phyloP scores from a whole-genome alignment of 192 early-diverging fungal species.

The Chytriomyces sp. region DNA sequence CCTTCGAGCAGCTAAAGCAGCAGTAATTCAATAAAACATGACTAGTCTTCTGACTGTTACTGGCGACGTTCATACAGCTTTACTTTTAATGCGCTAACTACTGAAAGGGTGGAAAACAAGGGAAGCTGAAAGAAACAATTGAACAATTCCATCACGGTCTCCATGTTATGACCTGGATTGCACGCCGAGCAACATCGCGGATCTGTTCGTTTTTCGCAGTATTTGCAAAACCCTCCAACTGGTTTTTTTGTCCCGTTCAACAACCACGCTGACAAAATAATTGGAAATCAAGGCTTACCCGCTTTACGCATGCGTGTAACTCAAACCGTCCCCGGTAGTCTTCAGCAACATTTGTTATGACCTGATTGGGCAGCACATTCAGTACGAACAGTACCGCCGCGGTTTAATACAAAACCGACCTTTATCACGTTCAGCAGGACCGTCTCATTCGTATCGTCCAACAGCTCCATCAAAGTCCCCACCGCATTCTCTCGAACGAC shows the following conservation, averaged over 20 bases:
- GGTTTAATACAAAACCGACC: slow-evolving; percentile 8
- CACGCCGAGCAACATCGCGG: slow-evolving; percentile 50
- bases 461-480: slow-evolving; percentile 42
- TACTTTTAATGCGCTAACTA: no score
- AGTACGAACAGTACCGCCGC: background rate
- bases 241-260: background rate
- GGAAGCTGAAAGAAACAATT: no score
- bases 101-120: no score
- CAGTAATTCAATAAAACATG: background rate
- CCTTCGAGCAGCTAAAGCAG: slow-evolving; percentile 32
- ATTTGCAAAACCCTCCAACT: slow-evolving; percentile 46
- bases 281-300: slow-evolving; percentile 36
- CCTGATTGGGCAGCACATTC: slow-evolving; percentile 14
- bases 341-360: slow-evolving; percentile 62
- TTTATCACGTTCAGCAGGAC: slow-evolving; percentile 60
- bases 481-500: slow-evolving; percentile 53
- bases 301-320: slow-evolving; percentile 53
- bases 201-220: slow-evolving; percentile 48
- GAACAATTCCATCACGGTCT: slow-evolving; percentile 42
- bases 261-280: background rate
- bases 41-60: no score
- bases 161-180: slow-evolving; percentile 62
- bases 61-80: no score
- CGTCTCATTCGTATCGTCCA: slow-evolving; percentile 55
- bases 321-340: slow-evolving; percentile 65